phyloP scores from a whole-genome alignment of 1,284 basidiomycete species.

The Trichosporon sp. region DNA sequence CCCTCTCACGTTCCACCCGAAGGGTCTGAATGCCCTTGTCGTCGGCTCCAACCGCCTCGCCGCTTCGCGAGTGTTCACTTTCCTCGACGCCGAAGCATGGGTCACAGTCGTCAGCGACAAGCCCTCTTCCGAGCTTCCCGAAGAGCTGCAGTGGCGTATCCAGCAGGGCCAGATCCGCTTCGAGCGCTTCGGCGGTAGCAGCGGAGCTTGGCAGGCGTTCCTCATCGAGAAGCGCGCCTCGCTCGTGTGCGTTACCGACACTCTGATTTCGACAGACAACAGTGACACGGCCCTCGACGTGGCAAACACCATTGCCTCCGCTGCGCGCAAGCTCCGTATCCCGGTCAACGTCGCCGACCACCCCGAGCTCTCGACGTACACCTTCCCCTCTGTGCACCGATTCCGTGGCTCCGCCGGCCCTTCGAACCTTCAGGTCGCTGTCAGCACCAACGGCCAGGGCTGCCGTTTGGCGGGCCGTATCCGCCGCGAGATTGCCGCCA shows the following conservation, averaged over 20 bases:
- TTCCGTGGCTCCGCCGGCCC: conserved; percentile 61
- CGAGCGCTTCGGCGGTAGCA: conserved; percentile 53
- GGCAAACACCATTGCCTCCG: conserved; percentile 62
- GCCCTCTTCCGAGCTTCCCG: conserved; percentile 59
- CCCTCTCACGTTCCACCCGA: conserved; percentile 71
- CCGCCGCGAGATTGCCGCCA: conserved; percentile 76
- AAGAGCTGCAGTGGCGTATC: conserved; percentile 71
- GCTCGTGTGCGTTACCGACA: conserved; percentile 75
- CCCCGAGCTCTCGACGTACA: conserved; percentile 83
- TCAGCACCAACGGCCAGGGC: conserved; percentile 90
- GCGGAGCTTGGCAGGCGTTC: conserved; percentile 25
- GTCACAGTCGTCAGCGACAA: conserved; percentile 67
- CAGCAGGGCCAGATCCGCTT: conserved; percentile 62
- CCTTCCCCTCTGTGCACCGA: conserved; percentile 83
- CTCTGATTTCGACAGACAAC: conserved; percentile 57
- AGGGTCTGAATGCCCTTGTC: conserved; percentile 64
- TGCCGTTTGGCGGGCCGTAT: conserved; percentile 82
- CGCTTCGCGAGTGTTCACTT: conserved; percentile 75
- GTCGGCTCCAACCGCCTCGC: conserved; percentile 76
- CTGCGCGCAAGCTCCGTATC: conserved; percentile 66
- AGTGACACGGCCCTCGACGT: conserved; percentile 59
- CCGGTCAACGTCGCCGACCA: conserved; percentile 86
- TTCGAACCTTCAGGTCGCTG: conserved; percentile 76
- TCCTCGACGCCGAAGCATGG: conserved; percentile 76
- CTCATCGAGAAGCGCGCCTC: conserved; percentile 50